Base-by-base conservation (phyloP, 2,329 filamentous ascomycete genomes). In the Apiospora saccharicola region DNA sequence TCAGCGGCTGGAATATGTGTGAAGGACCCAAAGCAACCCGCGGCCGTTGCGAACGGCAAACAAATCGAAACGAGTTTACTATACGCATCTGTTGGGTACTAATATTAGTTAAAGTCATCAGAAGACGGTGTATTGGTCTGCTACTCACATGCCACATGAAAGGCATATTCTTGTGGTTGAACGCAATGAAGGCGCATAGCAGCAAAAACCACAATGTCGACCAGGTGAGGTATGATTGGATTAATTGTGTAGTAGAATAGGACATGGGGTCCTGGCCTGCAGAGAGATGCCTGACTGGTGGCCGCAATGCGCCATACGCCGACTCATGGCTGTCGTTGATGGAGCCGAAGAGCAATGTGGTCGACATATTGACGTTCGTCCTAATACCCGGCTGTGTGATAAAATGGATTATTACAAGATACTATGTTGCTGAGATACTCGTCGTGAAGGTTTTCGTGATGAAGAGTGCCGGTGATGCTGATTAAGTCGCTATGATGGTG, bases 1-100 rank as follows among this genome's bases (percentile, higher is more conserved):
- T 88, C 41, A 90, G 81, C 26, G 91, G 88, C 44, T 88, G 86
- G 81, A 94, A 94, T 69, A 94, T 85, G n/a, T 78, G 51, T 89
- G 87, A 82, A 0, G 87, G 84, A 68, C 81, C 81, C 46, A 83
- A 82, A 43, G 82, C 81, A 71, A 79, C 79, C 70, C 81, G 80
- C 82, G 86, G 75, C 75, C 79, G 76, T 82, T 80, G 76, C 81
- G 82, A 78, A 82, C 82, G 77, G 82, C 86, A 76, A 81, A 81
- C 75, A 85, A 80, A 76, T 82, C 85, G 76, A 83, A 80, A 86
- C 82, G 77, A 75, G 73, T 80, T 79, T 24, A 82, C 73, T 43
- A 82, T 79, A 37, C 80, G 79, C 37, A 81, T 70, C 80, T 82
- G 30, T 75, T 71, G 75, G 72, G 43, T 14, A 2, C 1, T 6